phyloP scores from a whole-genome alignment of 768 basidiomycete species.

The Auricularia cornea region DNA sequence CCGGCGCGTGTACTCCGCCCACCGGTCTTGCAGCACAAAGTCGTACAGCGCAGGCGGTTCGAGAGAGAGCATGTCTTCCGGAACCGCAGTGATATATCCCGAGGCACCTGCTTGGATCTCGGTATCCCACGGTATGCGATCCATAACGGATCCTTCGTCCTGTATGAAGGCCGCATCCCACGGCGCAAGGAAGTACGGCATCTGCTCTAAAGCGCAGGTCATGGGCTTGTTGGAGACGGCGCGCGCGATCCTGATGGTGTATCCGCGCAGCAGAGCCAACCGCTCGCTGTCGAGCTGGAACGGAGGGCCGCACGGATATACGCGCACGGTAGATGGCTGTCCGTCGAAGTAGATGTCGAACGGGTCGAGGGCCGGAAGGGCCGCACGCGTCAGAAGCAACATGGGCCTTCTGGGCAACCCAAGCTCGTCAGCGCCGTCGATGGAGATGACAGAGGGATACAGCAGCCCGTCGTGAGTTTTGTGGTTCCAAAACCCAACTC shows the following conservation, averaged over 20 bases:
- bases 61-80: slow-evolving; percentile 27
- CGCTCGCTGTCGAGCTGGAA: slow-evolving; percentile 40
- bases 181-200: slow-evolving; percentile 64
- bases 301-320: slow-evolving; percentile 37
- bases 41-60: slow-evolving; percentile 44
- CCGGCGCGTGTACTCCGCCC: slow-evolving; percentile 66
- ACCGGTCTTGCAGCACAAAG: slow-evolving; percentile 66
- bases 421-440: slow-evolving; percentile 24
- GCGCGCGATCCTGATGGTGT: slow-evolving; percentile 57
- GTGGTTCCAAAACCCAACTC: background rate
- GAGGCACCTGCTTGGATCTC: slow-evolving; percentile 44
- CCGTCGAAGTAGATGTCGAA: slow-evolving; percentile 58
- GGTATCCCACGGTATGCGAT: slow-evolving; percentile 55
- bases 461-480: slow-evolving; percentile 20
- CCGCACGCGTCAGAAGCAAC: slow-evolving; percentile 55
- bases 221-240: slow-evolving; percentile 62
- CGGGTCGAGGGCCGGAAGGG: slow-evolving; percentile 47
- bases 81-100: slow-evolving; percentile 44
- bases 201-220: slow-evolving; percentile 41
- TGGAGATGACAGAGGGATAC: slow-evolving; percentile 48
- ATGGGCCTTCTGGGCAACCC: slow-evolving; percentile 35
- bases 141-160: slow-evolving; percentile 29
- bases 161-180: slow-evolving; percentile 9
- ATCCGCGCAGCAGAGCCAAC: slow-evolving; percentile 43
- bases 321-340: slow-evolving; percentile 31